Base-by-base conservation (phyloP, 1,139 yeast genomes). In the Suhomyces choctaworum region DNA sequence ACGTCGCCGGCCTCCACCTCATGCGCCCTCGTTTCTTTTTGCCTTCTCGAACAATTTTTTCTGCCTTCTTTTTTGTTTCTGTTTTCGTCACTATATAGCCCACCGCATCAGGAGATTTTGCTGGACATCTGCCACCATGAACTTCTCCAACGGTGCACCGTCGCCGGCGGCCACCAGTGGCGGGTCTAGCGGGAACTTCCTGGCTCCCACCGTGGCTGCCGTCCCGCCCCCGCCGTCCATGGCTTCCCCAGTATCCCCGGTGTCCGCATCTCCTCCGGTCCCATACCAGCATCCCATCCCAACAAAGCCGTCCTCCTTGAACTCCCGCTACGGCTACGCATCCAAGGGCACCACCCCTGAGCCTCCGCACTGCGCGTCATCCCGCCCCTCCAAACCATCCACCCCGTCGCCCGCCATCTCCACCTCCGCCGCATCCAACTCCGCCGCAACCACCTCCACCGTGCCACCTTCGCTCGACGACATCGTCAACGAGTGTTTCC, bases 401-500 rank as follows among this genome's bases (percentile, higher is more conserved):
- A 6, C 30, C 16, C 30, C 17, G 10, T 12, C 16, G 3, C 25
- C 7, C 9, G 9, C 7, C 12, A 4, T 6, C 25, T 11, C 25
- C 5, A n/a, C 7, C 7, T 7, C 11, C 3, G 16, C 26, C 9
- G 14, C n/a, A 12, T 13, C 11, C 16, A 11, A 11, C 16, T 24
- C 14, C 14, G 5, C 26, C 16, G 19, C 16, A 16, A 7, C n/a
- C 14, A 8, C 15, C 16, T 16, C 26, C 11, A 6, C 26, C 16
- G 6, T 16, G 19, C 26, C 26, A n/a, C 40, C 42, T 5, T 41
- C 51, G 28, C 45, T 56, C 27, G 54, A 48, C 16, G 56, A 48
- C 16, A 49, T 56, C 17, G 38, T 55, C 15, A 48, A 48, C 39
- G 56, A 56, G 43, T 52, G 58, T 29, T 54, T 55, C 32, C 48